Percentiles rank a stretch among this genome's conserved stretches.
Evolutionary conservation across 805 yeast species (phyloP).

Genomic region (Candida oleophila): DNA sequence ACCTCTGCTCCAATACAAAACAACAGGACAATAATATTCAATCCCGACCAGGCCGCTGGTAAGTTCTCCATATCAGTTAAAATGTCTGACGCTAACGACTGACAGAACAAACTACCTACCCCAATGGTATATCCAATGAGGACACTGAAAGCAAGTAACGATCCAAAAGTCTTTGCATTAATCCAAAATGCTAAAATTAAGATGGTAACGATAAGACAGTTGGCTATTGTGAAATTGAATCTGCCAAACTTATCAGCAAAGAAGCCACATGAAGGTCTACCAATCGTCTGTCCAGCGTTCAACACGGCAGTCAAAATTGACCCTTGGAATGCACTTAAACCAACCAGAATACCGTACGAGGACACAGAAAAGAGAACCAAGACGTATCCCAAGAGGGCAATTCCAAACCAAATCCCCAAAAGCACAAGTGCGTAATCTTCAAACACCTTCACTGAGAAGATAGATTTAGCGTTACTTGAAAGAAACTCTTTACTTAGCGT

Average conservation of each 20-base stretch:
- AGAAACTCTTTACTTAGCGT: conserved; percentile 20
- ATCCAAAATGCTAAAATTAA: conserved; percentile 39
- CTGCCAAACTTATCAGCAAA: conserved; percentile 50
- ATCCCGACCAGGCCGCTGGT: conserved; percentile 41
- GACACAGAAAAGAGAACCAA: conserved; percentile 35
- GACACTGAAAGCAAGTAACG: conserved; percentile 28
- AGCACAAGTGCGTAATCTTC: conserved; percentile 20
- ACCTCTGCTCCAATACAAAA: conserved; percentile 50
- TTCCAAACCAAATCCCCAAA: conserved; percentile 33
- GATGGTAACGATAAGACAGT: conserved; percentile 23
- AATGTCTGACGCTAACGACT: conserved; percentile 24
- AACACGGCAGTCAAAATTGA: conserved; percentile 33
- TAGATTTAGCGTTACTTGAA: conserved; percentile 22
- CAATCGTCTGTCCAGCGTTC: conserved; percentile 46
- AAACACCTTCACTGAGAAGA: conserved; percentile 35
- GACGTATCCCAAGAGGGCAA: conserved; percentile 38
- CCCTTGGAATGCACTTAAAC: conserved; percentile 35
- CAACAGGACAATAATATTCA: conserved; percentile 31
- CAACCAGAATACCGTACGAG: conserved; percentile 43
- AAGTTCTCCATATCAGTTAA: conserved; percentile 19
- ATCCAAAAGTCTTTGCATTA: conserved; percentile 30
- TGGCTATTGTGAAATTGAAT: conserved; percentile 28
- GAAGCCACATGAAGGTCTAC: conserved; percentile 49
- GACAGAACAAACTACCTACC: conserved; percentile 24
- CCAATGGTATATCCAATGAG: conserved; percentile 33